Conservation (phyloP, 2,329 filamentous ascomycete genomes). For the Neonectria hederae region DNA sequence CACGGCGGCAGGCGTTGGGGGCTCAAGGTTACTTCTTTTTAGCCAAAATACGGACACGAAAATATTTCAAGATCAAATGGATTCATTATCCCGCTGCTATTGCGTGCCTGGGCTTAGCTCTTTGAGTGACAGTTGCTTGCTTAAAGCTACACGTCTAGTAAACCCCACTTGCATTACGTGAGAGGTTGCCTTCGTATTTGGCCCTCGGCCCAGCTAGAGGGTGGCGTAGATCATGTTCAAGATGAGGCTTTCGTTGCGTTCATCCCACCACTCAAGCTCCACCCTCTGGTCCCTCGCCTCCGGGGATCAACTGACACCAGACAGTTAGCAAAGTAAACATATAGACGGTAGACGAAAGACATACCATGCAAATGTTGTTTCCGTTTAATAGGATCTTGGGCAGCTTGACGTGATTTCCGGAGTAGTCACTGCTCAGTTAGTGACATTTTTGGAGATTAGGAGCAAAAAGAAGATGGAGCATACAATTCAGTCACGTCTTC, state of each 20-base stretch:
- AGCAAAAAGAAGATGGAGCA: conserved; percentile 41
- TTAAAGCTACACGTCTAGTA: not conserved
- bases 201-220: conserved; percentile 2
- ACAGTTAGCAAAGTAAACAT: conserved; percentile 18
- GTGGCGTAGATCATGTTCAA: conserved; percentile 16
- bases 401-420: conserved; percentile 85
- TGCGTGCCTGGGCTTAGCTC: conserved; percentile 6
- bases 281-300: conserved; percentile 73
- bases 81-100: conserved; percentile 20
- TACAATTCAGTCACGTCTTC: conserved; percentile 98
- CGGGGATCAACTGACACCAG: conserved; percentile 74
- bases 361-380: conserved; percentile 99
- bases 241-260: conserved; percentile 16
- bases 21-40: conserved; percentile 37
- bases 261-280: conserved; percentile 31
- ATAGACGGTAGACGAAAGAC: conserved; percentile 30
- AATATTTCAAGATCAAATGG: conserved; percentile 32
- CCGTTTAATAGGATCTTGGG: conserved; percentile 96
- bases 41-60: conserved; percentile 26
- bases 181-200: not conserved
- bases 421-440: conserved; percentile 78
- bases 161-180: not conserved
- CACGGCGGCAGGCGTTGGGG: conserved; percentile 42
- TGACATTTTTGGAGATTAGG: not conserved
- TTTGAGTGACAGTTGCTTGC: conserved; percentile 18